Base-by-base conservation (phyloP, 139 green algal species). In the Picochlorum costavermella region DNA sequence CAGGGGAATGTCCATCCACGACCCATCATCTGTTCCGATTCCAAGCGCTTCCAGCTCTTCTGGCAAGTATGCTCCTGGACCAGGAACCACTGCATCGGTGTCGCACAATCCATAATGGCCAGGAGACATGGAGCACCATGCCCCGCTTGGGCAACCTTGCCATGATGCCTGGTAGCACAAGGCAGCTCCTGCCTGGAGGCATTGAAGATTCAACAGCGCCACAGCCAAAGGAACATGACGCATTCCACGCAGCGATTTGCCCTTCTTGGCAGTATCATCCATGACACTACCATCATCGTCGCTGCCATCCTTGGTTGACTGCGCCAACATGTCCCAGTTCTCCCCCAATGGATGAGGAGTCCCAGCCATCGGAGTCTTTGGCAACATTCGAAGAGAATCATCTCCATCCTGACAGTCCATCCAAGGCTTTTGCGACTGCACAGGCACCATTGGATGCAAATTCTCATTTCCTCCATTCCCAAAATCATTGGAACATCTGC, bases 11-110 rank as follows among this genome's bases (percentile, higher is more conserved):
- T 53, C 16, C 46, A 53, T 20, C 46, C 46, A 53, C 20, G 46
- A 53, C 8, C n/a, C n/a, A 37, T 17, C n/a, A 0, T 37, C 50
- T 30, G 50, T 25, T 59, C 61, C 50, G 20, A 76, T 49, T 16
- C 69, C 70, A 20, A 61, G 63, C 55, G 63, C 55, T 29, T 62
- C 59, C 56, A 76, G 70, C 56, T 72, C 51, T 31, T 63, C 13
- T 17, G 43, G 29, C 5, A 61, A 36, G 70, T 76, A 76, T 57
- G 63, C 70, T 25, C 51, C 40, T 50, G 70, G 56, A 14, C 61
- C 70, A 6, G 70, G 70, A 31, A 76, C 45, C 14, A 30, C 16
- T 37, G 70, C 70, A 8, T 2, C 1, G 17, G 30, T 37, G 14
- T 68, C 51, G 43, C 70, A 76, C 30, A 33, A 1, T 45, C 55